Evolutionary conservation across 176 grass and related monocot genomes (phyloP).

Genomic region (Musa schizocarpa): DNA sequence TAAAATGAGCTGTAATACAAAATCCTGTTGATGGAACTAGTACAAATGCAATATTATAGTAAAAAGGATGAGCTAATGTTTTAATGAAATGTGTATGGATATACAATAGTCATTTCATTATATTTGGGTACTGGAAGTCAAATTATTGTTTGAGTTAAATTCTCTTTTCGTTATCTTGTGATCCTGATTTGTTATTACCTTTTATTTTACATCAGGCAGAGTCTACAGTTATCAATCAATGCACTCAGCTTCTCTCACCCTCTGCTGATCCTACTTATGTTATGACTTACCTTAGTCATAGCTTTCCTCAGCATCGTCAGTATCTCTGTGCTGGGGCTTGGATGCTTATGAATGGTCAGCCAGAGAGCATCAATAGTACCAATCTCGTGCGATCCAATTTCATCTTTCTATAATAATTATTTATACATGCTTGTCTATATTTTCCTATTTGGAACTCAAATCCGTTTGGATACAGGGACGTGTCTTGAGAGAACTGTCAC

Average conservation of each 20-base stretch:
- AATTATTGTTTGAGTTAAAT: neutral
- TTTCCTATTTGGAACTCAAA: constrained; percentile 13
- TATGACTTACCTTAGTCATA: constrained; percentile 73
- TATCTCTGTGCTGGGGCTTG: constrained; percentile 94
- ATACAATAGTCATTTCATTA: too few relatives aligned
- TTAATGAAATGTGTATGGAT: too few relatives aligned
- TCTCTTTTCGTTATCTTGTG: neutral
- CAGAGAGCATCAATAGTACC: constrained; percentile 71
- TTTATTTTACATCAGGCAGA: constrained; percentile 45
- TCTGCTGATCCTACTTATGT: constrained; percentile 75
- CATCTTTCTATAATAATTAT: neutral
- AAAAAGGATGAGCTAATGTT: too few relatives aligned
- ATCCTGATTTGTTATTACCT: neutral
- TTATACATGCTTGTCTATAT: constrained; percentile 16
- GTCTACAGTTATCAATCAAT: constrained; percentile 87
- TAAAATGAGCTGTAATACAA: too few relatives aligned
- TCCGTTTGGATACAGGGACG: constrained; percentile 49
- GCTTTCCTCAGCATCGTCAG: constrained; percentile 78
- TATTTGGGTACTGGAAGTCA: too few relatives aligned
- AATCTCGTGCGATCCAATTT: constrained; percentile 61
- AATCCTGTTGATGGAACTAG: too few relatives aligned
- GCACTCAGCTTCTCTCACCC: constrained; percentile 81
- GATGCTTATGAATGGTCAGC: constrained; percentile 88
- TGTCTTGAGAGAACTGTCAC: constrained; percentile 84
- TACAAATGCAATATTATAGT: too few relatives aligned